A percentile compares a stretch with the other conserved stretches of the same genome.
These are phyloP conservation scores for Pulveroboletus sp. DNA, from an alignment of 768 basidiomycete genomes.

Conservation along the genomic window DNA sequence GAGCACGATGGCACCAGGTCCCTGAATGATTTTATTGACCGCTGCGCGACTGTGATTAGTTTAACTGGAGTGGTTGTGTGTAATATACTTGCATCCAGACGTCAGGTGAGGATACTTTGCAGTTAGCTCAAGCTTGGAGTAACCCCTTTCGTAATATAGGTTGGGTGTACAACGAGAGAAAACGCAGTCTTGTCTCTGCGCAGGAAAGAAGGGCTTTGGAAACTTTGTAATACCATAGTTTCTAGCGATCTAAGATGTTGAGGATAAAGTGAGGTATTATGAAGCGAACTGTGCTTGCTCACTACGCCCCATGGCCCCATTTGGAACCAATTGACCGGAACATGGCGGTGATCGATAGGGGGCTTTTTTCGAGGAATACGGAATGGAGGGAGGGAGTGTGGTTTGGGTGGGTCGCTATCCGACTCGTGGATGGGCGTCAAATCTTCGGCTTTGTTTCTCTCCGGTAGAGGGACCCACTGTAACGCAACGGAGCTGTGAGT, in stretches of 20 bases:
- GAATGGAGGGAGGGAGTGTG: conserved; percentile 1
- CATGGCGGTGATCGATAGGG: conserved; percentile 16
- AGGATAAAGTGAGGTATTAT: not conserved
- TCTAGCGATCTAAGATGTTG: conserved; percentile 8
- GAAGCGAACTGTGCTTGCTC: not conserved
- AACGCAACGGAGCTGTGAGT: conserved; percentile 4
- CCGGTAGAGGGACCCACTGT: conserved; percentile 27
- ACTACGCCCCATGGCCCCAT: conserved; percentile 22
- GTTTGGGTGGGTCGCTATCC: not conserved
- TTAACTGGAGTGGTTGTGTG: not conserved
- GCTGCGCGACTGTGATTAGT: conserved; percentile 31
- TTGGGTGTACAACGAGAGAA: conserved; percentile 21
- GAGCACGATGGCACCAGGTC: conserved; percentile 38
- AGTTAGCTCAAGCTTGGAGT: conserved; percentile 24
- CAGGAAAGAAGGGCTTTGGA: conserved; percentile 21
- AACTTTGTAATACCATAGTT: conserved; percentile 14
- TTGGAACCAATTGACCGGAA: conserved; percentile 18
- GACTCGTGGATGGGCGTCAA: conserved; percentile 17
- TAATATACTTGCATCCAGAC: conserved; percentile 36
- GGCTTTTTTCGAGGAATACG: conserved; percentile 14
- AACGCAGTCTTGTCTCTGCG: conserved; percentile 22
- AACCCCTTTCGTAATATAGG: conserved; percentile 23
- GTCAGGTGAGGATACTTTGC: conserved; percentile 40
- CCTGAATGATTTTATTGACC: conserved; percentile 51
- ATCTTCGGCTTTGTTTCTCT: conserved; percentile 32